Conservation (phyloP, 2,329 filamentous ascomycete genomes). For the Talaromyces rugulosus region DNA sequence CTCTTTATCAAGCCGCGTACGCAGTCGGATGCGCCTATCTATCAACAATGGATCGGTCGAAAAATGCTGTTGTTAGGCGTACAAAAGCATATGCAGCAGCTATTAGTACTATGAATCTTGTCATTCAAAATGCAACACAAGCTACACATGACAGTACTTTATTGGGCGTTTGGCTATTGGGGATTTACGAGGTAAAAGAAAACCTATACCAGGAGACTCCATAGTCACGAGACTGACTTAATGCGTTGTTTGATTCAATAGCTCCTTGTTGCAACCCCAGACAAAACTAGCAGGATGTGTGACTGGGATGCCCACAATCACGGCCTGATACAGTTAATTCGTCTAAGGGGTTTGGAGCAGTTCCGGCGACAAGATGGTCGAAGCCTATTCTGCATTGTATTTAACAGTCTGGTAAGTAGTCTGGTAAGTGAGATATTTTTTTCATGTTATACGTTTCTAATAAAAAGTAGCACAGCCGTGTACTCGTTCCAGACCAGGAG, state of each 20-base stretch:
- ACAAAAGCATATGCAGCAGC: conserved; percentile 5
- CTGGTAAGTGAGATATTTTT: neutral
- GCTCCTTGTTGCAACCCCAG: neutral
- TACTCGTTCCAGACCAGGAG: neutral
- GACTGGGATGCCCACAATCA: conserved; percentile 6
- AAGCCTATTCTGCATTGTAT: neutral
- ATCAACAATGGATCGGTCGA: neutral
- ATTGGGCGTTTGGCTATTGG: conserved; percentile 4
- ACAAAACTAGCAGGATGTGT: neutral
- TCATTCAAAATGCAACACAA: neutral
- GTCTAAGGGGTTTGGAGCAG: conserved; percentile 4
- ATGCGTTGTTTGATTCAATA: neutral
- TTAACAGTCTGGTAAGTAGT: conserved; percentile 5
- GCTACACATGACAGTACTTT: conserved; percentile 1
- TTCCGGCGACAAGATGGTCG: neutral
- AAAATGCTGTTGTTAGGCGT: neutral
- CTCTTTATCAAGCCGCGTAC: neutral
- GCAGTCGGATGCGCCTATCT: conserved; percentile 5
- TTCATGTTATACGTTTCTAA: neutral
- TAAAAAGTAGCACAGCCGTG: conserved; percentile 4
- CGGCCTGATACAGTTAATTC: conserved; percentile 4
- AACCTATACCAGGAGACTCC: neutral
- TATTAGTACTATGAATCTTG: neutral
- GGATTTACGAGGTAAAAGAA: conserved; percentile 8
- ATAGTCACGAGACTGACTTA: neutral